Evolutionary conservation across 2,329 filamentous ascomycete genomes (phyloP), one percentile per base, ranked within the genome.

Genomic region (Phialophora tarda): DNA sequence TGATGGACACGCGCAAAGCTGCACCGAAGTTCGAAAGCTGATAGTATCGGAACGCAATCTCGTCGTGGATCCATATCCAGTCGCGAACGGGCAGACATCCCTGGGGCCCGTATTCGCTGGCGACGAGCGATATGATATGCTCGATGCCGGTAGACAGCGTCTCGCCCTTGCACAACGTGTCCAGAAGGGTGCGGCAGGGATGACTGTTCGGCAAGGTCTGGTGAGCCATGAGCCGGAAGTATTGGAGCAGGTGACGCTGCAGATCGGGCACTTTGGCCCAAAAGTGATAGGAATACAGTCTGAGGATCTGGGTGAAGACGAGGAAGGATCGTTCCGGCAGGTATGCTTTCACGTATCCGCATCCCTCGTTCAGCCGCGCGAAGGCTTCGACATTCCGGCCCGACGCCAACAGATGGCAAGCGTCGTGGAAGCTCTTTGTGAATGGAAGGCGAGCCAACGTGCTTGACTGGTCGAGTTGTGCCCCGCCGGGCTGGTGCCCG

Each of bases 221-320:
- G 8, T n/a, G 23, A 23, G 44, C 44, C 44, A 48, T 48, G 44
- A n/a, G 17, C 23, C n/a, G n/a, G 23, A 48, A 48, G 11, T n/a
- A 48, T n/a, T 48, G 44, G n/a, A 48, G 17, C 44, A 48, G 44
- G 12, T 48, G 44, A 11, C 17, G 44, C 23, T 23, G 44, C 14
- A 48, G 23, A 48, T 48, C 44, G 23, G 44, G 44, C n/a, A 48
- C 44, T 23, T 48, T 48, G 44, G 44, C 23, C 44, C 44, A 48
- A 23, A 48, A 48, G 23, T 48, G 44, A 12, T 48, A 48, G n/a
- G 44, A 48, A 48, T 48, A 48, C 23, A 48, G 44, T 12, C 44
- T 21, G 2, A 48, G 44, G 6, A 48, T 4, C 1, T 48, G 44
- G 17, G 23, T 48, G 44, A 48, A 48, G 44, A 48, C 7, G 44